Base-by-base conservation (phyloP, 2,329 filamentous ascomycete genomes). In the Cladorrhinum sp. region DNA sequence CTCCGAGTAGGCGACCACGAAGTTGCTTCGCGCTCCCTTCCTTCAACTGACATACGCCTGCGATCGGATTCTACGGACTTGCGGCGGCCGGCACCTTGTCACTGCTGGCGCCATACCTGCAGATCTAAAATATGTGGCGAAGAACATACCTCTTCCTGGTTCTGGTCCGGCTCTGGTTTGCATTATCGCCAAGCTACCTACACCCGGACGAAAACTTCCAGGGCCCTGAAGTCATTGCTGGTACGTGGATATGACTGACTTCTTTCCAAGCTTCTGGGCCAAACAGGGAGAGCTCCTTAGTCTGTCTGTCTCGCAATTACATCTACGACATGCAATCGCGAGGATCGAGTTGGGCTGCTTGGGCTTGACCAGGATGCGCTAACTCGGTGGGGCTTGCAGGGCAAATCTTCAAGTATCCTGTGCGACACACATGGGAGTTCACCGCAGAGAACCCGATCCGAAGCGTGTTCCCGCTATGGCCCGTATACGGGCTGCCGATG, bases 171-270 rank as follows among this genome's bases (percentile, higher is more conserved):
- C 83, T 98, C 72, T 98, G 94, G 84, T 94, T 98, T 74, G 94
- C 95, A 63, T 79, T 98, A 66, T 93, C 90, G 65, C 91, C 95
- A 62, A 98, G 94, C 81, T 99, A 99, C 76, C 85, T 99, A 52
- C 95, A 99, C 75, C 95, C 95, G 4, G 95, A 99, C 79, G 95
- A 99, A 82, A 95, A 98, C 80, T 99, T 99, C 72, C 95, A 99
- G 78, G 95, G 95, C 36, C 95, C 95, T 16, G 95, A 99, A 80
- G 89, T 98, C 66, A 95, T 98, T 72, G 93, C 94, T 71, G 94
- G 94, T 97, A 85, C 52, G 69, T 66, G 48, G 1, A 10, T n/a
- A 21, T 49, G 16, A 42, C 36, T 4, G 36, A 14, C 10, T 42
- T 42, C 36, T 30, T 30, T 30, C 26, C 10, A 30, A 4, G 26